Evolutionary conservation across 78 protist species (phyloP), one percentile per base, ranked within the genome.

Genomic region (Planoprotostelium fungivorum): DNA sequence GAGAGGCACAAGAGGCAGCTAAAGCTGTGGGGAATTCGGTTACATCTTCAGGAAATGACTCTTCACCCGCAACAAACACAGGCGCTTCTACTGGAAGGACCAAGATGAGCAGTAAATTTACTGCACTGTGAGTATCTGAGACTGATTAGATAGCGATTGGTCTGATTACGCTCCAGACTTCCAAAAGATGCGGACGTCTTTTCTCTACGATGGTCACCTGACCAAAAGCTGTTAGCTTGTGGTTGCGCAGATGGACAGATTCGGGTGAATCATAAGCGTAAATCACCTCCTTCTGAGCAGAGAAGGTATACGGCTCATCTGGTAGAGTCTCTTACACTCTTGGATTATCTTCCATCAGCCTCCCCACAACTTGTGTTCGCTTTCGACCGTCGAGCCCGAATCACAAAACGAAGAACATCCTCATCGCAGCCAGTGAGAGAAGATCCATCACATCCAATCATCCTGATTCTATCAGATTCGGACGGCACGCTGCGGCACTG

Each of bases 401-500:
- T 0, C 9, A 86, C 29, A 89, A 85, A 34, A 89, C 91, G 34
- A 1, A 28, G 5, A 89, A 89, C 39, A 38, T 85, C 34, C 91
- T 85, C 63, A 38, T 89, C 28, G 87, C 88, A 0, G 86, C 86
- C 25, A 51, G 37, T 35, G 51, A 86, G 35, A 51, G 5, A 51
- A 51, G 73, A 51, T 51, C 31, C 5, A 25, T 51, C 16, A 25
- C 31, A 16, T 25, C 73, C 73, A 51, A 51, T 25, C 31, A 51
- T 51, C n/a, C n/a, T n/a, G n/a, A n/a, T n/a, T n/a, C n/a, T 25
- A 51, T 16, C 86, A 37, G 36, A 0, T 1, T 35, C 89, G 0
- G 92, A 86, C 37, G 92, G 89, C 29, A 73, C 37, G 63, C 84
- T 63, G 25, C 84, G 63, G 31, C 84, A 90, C 10, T 90, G 92